Evolutionary conservation across 140 eudicot species (phyloP), one percentile per base, ranked within the genome.

Genomic region (Cichorium intybus): DNA sequence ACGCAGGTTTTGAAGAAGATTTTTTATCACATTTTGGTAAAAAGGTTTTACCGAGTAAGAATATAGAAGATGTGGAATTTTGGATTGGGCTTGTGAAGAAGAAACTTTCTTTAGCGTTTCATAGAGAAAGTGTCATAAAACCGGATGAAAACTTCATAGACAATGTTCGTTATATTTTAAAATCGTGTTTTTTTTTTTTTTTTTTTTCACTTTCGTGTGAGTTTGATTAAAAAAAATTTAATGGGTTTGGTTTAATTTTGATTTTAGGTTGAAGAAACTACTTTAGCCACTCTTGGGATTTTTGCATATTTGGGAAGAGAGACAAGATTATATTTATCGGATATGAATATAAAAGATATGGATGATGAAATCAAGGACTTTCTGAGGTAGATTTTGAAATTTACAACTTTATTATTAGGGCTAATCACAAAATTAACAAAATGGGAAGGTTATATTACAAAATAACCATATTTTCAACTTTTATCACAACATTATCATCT

Each of bases 261-360:
- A 43, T 15, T 33, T 20, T 71, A 84, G 87, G 73, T 73, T 62
- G 75, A 77, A 58, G 83, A 80, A 57, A 73, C 77, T 52, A 67
- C 73, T 64, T 82, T 88, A 73, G 85, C 85, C 23, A 70, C 83
- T 62, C 78, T 88, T 59, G 96, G 89, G 35, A 74, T 88, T 34
- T 88, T 88, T 77, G 89, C 96, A 14, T 82, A 77, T 75, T 76
- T 88, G 56, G 96, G 89, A 75, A 80, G 85, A 76, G 89, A 77
- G 64, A 82, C 90, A 10, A 75, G 94, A 64, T 73, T 85, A 35
- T 85, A 79, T 71, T 70, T 88, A 60, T 70, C 89, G 29, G 71
- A 80, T 75, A 77, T 85, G 87, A 66, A 76, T 41, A 77, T 88
- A 18, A 72, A 62, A 48, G 89, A 85, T 62, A 63, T 75, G 50